A percentile compares a stretch with the other conserved stretches of the same genome.
These are phyloP conservation scores for Mangifera indica DNA, from an alignment of 345 rosid species.

Conservation along the genomic window DNA sequence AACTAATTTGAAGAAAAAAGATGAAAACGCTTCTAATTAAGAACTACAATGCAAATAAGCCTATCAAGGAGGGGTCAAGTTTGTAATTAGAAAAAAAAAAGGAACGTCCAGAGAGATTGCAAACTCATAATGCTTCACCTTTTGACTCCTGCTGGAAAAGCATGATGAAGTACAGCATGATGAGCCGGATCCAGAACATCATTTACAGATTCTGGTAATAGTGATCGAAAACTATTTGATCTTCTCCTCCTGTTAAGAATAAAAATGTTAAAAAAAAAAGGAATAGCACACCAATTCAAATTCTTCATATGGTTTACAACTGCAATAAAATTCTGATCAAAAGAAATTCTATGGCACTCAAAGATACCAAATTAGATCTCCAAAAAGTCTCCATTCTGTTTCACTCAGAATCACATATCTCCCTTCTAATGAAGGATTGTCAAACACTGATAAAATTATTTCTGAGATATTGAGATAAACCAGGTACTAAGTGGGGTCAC, in stretches of 20 bases:
- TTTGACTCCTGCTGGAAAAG: conserved; percentile 61
- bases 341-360: background rate
- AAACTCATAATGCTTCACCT: conserved; percentile 41
- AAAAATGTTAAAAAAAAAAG: background rate
- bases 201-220: conserved; percentile 73
- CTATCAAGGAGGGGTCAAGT: background rate
- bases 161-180: conserved; percentile 78
- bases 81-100: background rate
- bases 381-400: background rate
- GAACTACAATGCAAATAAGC: background rate
- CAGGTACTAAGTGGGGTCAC: background rate
- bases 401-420: background rate
- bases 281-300: background rate
- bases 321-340: background rate
- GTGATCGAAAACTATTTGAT: conserved; percentile 66
- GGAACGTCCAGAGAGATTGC: background rate
- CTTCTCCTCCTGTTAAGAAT: conserved; percentile 50
- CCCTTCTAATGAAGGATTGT: background rate
- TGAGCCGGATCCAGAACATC: conserved; percentile 77
- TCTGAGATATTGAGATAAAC: background rate
- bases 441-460: background rate
- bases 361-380: background rate
- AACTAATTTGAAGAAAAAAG: background rate
- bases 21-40: background rate
- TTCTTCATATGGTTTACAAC: conserved; percentile 9